These are phyloP conservation scores for Mucor piriformis DNA, from an alignment of 371 early-diverging fungal species.

Conservation along the genomic window DNA sequence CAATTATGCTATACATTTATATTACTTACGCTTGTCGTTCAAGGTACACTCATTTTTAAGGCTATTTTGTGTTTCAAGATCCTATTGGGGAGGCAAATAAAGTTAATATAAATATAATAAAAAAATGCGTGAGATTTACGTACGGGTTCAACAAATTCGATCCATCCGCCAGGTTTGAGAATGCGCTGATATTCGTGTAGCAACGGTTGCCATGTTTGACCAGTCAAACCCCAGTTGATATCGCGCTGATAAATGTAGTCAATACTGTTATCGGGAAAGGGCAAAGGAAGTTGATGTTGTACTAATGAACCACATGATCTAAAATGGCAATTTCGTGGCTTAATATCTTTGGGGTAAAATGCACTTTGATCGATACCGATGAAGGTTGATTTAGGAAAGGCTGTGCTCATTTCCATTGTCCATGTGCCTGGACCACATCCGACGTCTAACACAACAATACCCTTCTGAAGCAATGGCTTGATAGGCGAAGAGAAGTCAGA, in stretches of 20 bases:
- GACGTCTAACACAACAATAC: slow-evolving; percentile 44
- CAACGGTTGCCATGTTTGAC: slow-evolving; percentile 38
- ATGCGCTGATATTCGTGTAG: slow-evolving; percentile 43
- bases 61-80: slow-evolving; percentile 48
- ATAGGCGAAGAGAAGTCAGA: slow-evolving; percentile 43
- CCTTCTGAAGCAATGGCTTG: slow-evolving; percentile 37
- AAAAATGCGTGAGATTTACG: no score
- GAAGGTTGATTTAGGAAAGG: slow-evolving; percentile 43
- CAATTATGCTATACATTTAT: no score
- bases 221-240: slow-evolving; percentile 39
- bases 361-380: slow-evolving; percentile 42
- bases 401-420: slow-evolving; percentile 53
- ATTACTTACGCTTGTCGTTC: slow-evolving; percentile 50
- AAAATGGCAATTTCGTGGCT: slow-evolving; percentile 52
- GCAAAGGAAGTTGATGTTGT: slow-evolving; percentile 24
- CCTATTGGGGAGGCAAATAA: slow-evolving; percentile 12
- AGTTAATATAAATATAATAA: not conserved
- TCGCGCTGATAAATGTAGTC: slow-evolving; percentile 52
- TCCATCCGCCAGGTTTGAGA: slow-evolving; percentile 52
- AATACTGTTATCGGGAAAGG: slow-evolving; percentile 52
- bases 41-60: slow-evolving; percentile 32
- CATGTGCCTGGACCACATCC: slow-evolving; percentile 55
- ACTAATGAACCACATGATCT: slow-evolving; percentile 28
- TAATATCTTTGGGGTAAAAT: slow-evolving; percentile 42
- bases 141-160: slow-evolving; percentile 48